These are phyloP conservation scores for Eimeria sp. DNA, from an alignment of 169 alveolate genomes.

Conservation along the genomic window DNA sequence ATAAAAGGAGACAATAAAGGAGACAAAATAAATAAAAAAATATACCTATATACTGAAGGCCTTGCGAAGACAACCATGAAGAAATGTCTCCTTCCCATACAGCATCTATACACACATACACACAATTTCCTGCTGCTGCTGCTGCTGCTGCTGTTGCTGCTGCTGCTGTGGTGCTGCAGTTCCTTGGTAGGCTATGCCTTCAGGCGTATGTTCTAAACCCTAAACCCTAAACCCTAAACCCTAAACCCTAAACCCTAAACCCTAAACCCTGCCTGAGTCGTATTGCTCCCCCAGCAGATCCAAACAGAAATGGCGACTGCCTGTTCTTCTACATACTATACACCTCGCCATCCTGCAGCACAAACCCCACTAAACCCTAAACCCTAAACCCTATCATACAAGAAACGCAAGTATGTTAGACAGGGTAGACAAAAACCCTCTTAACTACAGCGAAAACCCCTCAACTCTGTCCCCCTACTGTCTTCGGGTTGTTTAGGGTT, in stretches of 20 bases:
- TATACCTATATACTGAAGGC: neutral
- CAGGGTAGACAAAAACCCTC: neutral
- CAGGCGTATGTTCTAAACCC: too few species aligned
- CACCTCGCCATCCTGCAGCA: neutral
- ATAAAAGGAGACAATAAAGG: neutral
- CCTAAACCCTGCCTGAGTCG: neutral
- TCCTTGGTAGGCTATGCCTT: neutral
- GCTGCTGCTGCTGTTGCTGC: slow-evolving; percentile 1
- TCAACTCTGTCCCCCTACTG: slow-evolving; percentile 49
- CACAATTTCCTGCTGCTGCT: neutral
- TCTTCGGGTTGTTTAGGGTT: neutral
- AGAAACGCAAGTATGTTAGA: too few species aligned
- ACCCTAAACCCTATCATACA: too few species aligned
- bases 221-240: neutral
- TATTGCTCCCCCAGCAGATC: neutral
- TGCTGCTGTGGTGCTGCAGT: slow-evolving; percentile 26
- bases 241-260: slow-evolving; percentile 18
- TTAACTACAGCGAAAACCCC: neutral
- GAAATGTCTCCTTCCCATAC: slow-evolving; percentile 3
- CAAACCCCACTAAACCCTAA: neutral
- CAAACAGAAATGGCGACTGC: neutral
- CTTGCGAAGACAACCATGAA: neutral
- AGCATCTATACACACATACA: neutral
- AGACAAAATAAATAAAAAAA: neutral
- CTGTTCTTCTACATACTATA: neutral